Conservation (phyloP, 306 rosid genomes). For the Glycyrrhiza uralensis region DNA sequence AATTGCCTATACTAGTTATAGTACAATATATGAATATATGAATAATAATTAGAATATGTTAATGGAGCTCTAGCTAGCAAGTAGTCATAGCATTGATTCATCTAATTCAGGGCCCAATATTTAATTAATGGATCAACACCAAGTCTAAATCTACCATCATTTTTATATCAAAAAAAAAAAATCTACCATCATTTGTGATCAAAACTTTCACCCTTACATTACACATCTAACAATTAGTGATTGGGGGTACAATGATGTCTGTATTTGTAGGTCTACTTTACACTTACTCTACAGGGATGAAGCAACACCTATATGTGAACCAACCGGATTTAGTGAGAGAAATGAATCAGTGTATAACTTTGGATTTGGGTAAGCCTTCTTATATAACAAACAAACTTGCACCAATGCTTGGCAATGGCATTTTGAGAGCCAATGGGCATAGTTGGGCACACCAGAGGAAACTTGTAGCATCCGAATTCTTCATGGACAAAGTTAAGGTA, state of each 20-base stretch:
- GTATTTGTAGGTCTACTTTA: constrained; percentile 60
- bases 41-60: too few relatives aligned
- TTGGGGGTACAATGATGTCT: neutral
- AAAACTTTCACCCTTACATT: too few relatives aligned
- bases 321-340: constrained; percentile 76
- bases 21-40: too few relatives aligned
- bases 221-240: neutral
- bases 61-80: neutral
- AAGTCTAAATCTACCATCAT: neutral
- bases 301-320: constrained; percentile 77
- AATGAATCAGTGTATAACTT: constrained; percentile 49
- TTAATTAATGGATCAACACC: neutral
- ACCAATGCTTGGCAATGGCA: constrained; percentile 85
- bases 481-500: constrained; percentile 90
- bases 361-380: constrained; percentile 82
- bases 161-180: too few relatives aligned
- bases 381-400: constrained; percentile 64
- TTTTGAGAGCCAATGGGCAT: constrained; percentile 70
- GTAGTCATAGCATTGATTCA: neutral
- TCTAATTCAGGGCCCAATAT: constrained; percentile 6
- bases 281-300: constrained; percentile 77
- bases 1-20: neutral
- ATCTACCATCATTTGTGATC: too few relatives aligned
- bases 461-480: constrained; percentile 87
- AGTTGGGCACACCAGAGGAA: constrained; percentile 84